Base-by-base conservation (phyloP, 2,329 filamentous ascomycete genomes). In the Akanthomyces lecanii region DNA sequence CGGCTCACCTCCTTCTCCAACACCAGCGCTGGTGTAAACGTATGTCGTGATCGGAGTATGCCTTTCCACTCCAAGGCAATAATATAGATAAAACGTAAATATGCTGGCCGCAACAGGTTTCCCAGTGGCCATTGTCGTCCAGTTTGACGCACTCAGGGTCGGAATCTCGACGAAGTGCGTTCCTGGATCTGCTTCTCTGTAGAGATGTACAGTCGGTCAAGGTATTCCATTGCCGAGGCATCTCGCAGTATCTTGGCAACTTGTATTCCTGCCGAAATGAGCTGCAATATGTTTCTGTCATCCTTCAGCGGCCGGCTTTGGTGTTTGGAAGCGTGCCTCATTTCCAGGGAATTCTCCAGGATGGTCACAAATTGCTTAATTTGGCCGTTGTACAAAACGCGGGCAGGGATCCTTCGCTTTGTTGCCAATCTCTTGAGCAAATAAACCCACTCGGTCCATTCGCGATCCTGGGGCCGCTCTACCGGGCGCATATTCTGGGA, bases 401-500 rank as follows among this genome's bases (percentile, higher is more conserved):
- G 83, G 53, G 91, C 90, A 6, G 91, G 91, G 68, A 96, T 94
- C 66, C 91, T 86, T 67, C 91, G 85, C 78, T 94, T 95, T 40
- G 91, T 96, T 38, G 91, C 91, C 64, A 96, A 83, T 56, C 91
- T 84, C 77, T 95, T 95, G 68, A 96, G 81, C 64, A 96, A 83
- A 74, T 93, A 92, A 62, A 94, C 91, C 91, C 91, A 96, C 77
- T 96, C 91, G 52, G 90, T 94, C 91, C 91, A 96, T 75, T 95
- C 91, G 66, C 90, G 84, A 76, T 93, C 90, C 70, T 88, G 86
- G 38, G 90, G 86, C 52, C 87, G 80, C 73, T 89, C 87, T 60
- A 93, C 82, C 1, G 89, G 88, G 68, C 90, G 85, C 84, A 92
- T 92, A 74, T 94, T 90, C 74, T 89, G 85, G 63, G 91, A 90